Percentiles rank a stretch among this genome's conserved stretches.
These are phyloP conservation scores for Collybia nuda DNA, from an alignment of 768 basidiomycete species.

Conservation along the genomic window DNA sequence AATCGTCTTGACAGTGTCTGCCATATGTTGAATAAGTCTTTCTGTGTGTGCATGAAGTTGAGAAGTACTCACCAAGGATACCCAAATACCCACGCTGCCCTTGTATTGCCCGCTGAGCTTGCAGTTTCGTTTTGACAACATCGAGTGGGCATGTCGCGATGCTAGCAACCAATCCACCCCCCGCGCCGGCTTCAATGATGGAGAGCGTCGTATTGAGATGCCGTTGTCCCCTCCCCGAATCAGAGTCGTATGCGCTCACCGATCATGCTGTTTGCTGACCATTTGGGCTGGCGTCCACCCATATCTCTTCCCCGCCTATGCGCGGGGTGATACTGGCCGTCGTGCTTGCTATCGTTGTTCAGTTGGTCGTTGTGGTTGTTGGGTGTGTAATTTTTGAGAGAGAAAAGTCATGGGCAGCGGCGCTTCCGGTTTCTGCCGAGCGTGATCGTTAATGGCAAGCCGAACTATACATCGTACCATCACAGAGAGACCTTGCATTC, in stretches of 20 bases:
- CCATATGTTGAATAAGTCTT: slow-evolving; percentile 5
- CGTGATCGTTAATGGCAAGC: too few species aligned
- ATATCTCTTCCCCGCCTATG: slow-evolving; percentile 68
- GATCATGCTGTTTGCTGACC: slow-evolving; percentile 81
- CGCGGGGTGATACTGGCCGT: slow-evolving; percentile 39
- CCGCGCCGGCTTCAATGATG: slow-evolving; percentile 74
- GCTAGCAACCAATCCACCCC: slow-evolving; percentile 90
- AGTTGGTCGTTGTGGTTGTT: neutral
- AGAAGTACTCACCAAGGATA: slow-evolving; percentile 56
- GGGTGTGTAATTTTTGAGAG: neutral
- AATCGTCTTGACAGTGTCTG: slow-evolving; percentile 41
- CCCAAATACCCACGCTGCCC: slow-evolving; percentile 78
- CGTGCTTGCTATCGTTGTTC: neutral
- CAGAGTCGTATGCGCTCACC: slow-evolving; percentile 42
- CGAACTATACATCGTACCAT: too few species aligned
- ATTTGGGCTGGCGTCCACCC: slow-evolving; percentile 58
- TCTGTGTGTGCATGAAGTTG: slow-evolving; percentile 6
- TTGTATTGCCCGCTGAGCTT: slow-evolving; percentile 80
- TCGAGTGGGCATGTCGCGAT: slow-evolving; percentile 96
- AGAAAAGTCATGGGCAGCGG: too few species aligned
- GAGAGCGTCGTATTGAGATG: too few species aligned
- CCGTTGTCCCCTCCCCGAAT: neutral
- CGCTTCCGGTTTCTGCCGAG: too few species aligned
- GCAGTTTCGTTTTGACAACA: slow-evolving; percentile 95
- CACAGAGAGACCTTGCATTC: too few species aligned